phyloP scores from a whole-genome alignment of 306 rosid species.

The Lablab purpureus region DNA sequence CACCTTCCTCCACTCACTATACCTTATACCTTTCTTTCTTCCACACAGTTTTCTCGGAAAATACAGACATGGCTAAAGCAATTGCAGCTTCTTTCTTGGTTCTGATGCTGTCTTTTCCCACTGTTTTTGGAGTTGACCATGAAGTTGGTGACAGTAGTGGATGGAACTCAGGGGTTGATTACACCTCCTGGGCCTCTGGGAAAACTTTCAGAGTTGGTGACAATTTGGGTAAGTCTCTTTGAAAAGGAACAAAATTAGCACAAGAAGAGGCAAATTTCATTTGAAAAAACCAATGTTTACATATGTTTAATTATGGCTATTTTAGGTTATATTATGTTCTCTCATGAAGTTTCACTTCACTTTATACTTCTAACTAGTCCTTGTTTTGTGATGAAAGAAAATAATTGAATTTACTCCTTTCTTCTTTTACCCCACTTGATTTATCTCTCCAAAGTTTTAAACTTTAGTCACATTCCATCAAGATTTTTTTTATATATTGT shows the following conservation, averaged over 20 bases:
- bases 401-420: too few species aligned
- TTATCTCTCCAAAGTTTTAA: too few species aligned
- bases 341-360: background rate
- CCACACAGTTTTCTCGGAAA: background rate
- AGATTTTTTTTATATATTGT: background rate
- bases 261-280: background rate
- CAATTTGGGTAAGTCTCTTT: constrained; percentile 55
- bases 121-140: constrained; percentile 55
- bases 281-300: background rate
- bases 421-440: background rate
- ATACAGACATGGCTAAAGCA: constrained; percentile 52
- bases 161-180: constrained; percentile 47
- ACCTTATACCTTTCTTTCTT: background rate
- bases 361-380: background rate
- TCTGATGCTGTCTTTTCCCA: constrained; percentile 54
- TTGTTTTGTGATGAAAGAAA: background rate
- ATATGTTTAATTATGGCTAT: background rate
- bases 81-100: constrained; percentile 58
- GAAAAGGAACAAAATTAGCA: background rate
- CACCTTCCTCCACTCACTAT: background rate
- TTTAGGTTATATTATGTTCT: background rate
- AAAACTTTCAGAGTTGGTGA: constrained; percentile 69
- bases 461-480: background rate
- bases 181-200: constrained; percentile 55
- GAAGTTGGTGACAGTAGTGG: constrained; percentile 59